Conservation (phyloP, 176 grass and related monocot genomes). For the Ananas comosus region DNA sequence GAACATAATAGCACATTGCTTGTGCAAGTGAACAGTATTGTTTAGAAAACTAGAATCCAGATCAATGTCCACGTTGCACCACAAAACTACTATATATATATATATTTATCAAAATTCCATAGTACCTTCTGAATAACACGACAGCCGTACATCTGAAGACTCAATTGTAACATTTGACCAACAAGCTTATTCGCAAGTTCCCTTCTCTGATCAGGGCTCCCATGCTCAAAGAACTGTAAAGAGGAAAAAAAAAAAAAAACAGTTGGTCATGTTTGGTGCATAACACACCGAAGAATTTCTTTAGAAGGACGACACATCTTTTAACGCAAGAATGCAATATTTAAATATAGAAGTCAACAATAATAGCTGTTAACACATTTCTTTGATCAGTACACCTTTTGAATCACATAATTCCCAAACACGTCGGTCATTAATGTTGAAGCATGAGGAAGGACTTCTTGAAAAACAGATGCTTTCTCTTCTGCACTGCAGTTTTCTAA, state of each 20-base stretch:
- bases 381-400: constrained; percentile 57
- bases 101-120: background rate
- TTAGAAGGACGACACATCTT: background rate
- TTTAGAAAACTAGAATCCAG: too few relatives aligned
- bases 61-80: background rate
- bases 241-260: constrained; percentile 14
- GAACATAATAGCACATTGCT: too few relatives aligned
- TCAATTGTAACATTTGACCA: constrained; percentile 78
- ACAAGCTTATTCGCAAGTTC: constrained; percentile 83
- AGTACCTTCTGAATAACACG: constrained; percentile 97
- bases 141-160: constrained; percentile 98
- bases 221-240: constrained; percentile 92
- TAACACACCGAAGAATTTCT: background rate
- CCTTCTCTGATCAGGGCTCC: constrained; percentile 74
- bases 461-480: constrained; percentile 85
- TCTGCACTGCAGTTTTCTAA: constrained; percentile 76
- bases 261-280: too few relatives aligned
- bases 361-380: background rate
- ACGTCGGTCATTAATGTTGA: constrained; percentile 87
- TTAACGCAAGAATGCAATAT: background rate
- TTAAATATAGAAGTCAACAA: too few relatives aligned
- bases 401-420: constrained; percentile 98
- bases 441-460: constrained; percentile 81
- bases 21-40: too few relatives aligned
- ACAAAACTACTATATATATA: background rate